Conservation (phyloP, 192 early-diverging fungal species). For the Linderina pennispora region DNA sequence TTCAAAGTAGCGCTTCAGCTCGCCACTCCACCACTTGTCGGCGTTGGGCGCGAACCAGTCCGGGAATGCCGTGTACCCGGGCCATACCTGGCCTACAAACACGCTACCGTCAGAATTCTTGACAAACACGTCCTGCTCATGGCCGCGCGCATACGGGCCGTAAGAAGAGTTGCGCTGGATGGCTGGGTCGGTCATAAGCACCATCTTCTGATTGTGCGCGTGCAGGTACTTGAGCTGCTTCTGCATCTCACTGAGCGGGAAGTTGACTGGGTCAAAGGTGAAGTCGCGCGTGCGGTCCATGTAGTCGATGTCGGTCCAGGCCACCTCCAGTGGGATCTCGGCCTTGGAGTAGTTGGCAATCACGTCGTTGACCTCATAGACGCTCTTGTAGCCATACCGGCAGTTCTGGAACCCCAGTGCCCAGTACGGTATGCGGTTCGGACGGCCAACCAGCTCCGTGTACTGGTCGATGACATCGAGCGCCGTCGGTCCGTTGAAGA, state of each 20-base stretch:
- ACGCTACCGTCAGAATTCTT: slow-evolving; percentile 50
- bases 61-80: slow-evolving; percentile 58
- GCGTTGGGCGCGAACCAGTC: slow-evolving; percentile 56
- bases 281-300: slow-evolving; percentile 61
- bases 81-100: slow-evolving; percentile 56
- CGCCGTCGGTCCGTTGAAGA: slow-evolving; percentile 52
- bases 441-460: slow-evolving; percentile 58
- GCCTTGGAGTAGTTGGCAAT: slow-evolving; percentile 50
- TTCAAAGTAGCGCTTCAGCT: slow-evolving; percentile 33
- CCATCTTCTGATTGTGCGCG: slow-evolving; percentile 45
- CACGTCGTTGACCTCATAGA: slow-evolving; percentile 49
- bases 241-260: slow-evolving; percentile 47
- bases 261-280: slow-evolving; percentile 51
- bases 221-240: slow-evolving; percentile 44
- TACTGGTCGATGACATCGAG: slow-evolving; percentile 48
- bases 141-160: slow-evolving; percentile 48
- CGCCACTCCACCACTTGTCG: slow-evolving; percentile 45
- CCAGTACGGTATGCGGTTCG: slow-evolving; percentile 57
- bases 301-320: slow-evolving; percentile 69
- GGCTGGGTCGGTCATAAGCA: slow-evolving; percentile 61
- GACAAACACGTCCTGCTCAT: slow-evolving; percentile 49
- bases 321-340: slow-evolving; percentile 55
- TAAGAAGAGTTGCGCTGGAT: slow-evolving; percentile 50
- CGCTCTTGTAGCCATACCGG: slow-evolving; percentile 55
- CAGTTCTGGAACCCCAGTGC: slow-evolving; percentile 60